Percentiles rank a stretch among this genome's conserved stretches.
These are phyloP conservation scores for Fusarium sp. DNA, from an alignment of 2,329 filamentous ascomycete species.

Conservation along the genomic window DNA sequence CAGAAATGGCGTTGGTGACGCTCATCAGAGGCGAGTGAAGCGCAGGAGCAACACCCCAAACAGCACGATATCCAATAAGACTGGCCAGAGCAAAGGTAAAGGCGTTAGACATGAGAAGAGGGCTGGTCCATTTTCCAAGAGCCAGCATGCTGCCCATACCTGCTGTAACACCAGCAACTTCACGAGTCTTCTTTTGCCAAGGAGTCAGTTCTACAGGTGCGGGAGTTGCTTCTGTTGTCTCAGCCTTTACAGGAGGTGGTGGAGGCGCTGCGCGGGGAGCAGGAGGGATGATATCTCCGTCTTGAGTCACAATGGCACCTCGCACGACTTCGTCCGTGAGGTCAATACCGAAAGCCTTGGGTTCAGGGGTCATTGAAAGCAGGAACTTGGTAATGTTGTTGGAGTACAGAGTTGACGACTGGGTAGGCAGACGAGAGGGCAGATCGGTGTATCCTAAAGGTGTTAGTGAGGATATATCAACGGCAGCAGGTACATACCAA, in stretches of 20 bases:
- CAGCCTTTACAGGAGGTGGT: slow-evolving; percentile 61
- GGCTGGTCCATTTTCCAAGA: slow-evolving; percentile 83
- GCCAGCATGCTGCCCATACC: slow-evolving; percentile 82
- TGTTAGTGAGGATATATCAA: slow-evolving; percentile 39
- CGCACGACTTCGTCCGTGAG: slow-evolving; percentile 87
- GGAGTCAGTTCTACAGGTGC: slow-evolving; percentile 78
- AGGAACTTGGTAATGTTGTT: slow-evolving; percentile 94
- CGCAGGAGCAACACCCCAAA: slow-evolving; percentile 87
- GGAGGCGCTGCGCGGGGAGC: slow-evolving; percentile 75
- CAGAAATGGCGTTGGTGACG: slow-evolving; percentile 92
- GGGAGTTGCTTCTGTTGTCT: slow-evolving; percentile 58
- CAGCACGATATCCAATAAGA: slow-evolving; percentile 86
- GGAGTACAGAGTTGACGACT: slow-evolving; percentile 89
- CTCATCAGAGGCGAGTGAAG: slow-evolving; percentile 92
- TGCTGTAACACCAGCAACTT: slow-evolving; percentile 79
- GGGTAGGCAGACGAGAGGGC: slow-evolving; percentile 86
- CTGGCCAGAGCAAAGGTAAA: slow-evolving; percentile 88
- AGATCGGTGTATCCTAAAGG: slow-evolving; percentile 81
- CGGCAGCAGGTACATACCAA: slow-evolving; percentile 65
- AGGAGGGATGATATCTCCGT: slow-evolving; percentile 80
- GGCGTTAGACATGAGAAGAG: slow-evolving; percentile 87
- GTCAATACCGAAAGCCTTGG: slow-evolving; percentile 84
- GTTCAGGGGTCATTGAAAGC: slow-evolving; percentile 81
- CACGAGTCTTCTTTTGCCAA: slow-evolving; percentile 81
- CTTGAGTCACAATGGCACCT: slow-evolving; percentile 83